Percentiles rank a stretch among this genome's conserved stretches.
These are phyloP conservation scores for Fistulina hepatica DNA, from an alignment of 1,284 basidiomycete species.

Conservation along the genomic window DNA sequence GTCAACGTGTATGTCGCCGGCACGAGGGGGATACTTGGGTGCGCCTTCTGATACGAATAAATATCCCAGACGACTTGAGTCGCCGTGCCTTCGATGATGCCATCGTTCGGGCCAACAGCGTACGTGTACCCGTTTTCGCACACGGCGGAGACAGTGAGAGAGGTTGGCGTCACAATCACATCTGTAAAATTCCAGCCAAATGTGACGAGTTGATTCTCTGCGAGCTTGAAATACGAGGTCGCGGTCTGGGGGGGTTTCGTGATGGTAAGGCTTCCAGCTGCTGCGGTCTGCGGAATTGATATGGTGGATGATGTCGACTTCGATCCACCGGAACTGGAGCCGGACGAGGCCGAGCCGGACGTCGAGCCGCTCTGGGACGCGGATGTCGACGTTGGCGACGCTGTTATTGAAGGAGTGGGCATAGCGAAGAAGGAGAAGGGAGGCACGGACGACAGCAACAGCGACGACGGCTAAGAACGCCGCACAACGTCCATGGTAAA, in stretches of 20 bases:
- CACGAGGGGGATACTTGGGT: constrained; percentile 58
- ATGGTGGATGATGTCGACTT: constrained; percentile 14
- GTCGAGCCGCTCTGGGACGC: too few species aligned
- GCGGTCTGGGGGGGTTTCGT: constrained; percentile 73
- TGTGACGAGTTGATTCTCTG: constrained; percentile 60
- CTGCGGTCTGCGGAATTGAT: constrained; percentile 42
- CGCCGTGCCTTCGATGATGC: constrained; percentile 59
- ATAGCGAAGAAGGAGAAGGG: too few species aligned
- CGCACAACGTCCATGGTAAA: too few species aligned
- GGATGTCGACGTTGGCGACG: too few species aligned
- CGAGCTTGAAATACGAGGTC: constrained; percentile 86
- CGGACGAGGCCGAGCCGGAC: too few species aligned
- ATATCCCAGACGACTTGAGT: constrained; percentile 75
- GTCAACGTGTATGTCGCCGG: constrained; percentile 68
- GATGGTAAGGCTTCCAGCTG: constrained; percentile 59
- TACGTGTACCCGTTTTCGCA: constrained; percentile 85
- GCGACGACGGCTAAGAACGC: too few species aligned
- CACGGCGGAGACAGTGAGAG: constrained; percentile 72
- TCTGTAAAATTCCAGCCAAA: constrained; percentile 89
- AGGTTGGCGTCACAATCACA: constrained; percentile 55
- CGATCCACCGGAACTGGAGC: constrained; percentile 15
- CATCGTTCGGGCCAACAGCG: constrained; percentile 70
- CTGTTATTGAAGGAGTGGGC: too few species aligned
- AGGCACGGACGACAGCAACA: too few species aligned
- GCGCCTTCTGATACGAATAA: constrained; percentile 60